Percentiles rank a stretch among this genome's conserved stretches.
These are phyloP conservation scores for Liriodendron chinense DNA, from an alignment of 164 flowering plant genomes.

Conservation along the genomic window DNA sequence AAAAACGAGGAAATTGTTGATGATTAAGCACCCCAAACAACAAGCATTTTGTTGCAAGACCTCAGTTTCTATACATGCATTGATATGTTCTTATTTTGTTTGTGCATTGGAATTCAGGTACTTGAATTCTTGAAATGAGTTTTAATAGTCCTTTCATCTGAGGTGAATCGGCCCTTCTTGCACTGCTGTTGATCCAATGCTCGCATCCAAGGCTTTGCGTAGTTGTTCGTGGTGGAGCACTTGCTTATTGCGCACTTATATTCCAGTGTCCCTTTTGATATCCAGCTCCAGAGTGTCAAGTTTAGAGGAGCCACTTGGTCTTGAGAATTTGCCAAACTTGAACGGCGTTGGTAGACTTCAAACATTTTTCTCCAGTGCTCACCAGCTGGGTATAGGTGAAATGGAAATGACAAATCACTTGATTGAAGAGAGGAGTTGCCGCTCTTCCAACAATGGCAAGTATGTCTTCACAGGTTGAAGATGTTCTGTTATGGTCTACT, in stretches of 20 bases:
- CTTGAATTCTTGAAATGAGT: constrained; percentile 8
- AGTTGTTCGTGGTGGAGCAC: constrained; percentile 20
- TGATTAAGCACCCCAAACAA: no score
- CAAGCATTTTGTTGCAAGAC: not conserved
- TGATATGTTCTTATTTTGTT: not conserved
- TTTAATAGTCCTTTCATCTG: not conserved
- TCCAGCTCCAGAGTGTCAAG: constrained; percentile 66
- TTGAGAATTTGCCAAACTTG: constrained; percentile 72
- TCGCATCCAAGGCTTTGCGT: constrained; percentile 17
- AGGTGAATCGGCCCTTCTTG: constrained; percentile 4
- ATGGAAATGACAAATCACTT: constrained; percentile 66
- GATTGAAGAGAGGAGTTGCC: constrained; percentile 76
- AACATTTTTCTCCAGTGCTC: constrained; percentile 65
- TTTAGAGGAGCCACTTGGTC: constrained; percentile 79
- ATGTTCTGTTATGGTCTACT: not conserved
- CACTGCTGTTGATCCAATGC: constrained; percentile 21
- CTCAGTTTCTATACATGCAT: not conserved
- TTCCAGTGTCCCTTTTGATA: constrained; percentile 27
- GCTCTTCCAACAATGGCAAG: constrained; percentile 81
- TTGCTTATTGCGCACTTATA: constrained; percentile 19
- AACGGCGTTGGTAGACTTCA: constrained; percentile 55
- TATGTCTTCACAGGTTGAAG: constrained; percentile 12
- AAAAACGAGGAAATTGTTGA: no score
- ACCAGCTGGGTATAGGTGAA: constrained; percentile 60
- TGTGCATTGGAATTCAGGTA: not conserved